Evolutionary conservation across 2,329 filamentous ascomycete genomes (phyloP).

Genomic region (Mycosphaerelloides madeirae): DNA sequence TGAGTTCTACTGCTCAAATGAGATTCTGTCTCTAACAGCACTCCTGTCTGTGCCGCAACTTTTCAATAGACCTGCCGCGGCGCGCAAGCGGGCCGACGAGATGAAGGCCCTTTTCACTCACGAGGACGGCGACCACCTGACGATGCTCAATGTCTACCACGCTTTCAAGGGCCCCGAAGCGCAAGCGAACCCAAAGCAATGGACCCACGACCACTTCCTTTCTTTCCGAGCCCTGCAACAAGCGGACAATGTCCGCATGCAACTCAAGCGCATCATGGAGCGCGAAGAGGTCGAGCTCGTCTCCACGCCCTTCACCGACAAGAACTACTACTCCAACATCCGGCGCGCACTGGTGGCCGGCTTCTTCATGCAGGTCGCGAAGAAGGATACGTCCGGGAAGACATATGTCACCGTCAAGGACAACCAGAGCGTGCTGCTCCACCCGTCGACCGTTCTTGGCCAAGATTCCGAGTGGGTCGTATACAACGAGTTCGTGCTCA

Average conservation of each 20-base stretch:
- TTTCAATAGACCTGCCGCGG: slow-evolving; percentile 79
- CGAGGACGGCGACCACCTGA: slow-evolving; percentile 89
- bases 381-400: slow-evolving; percentile 83
- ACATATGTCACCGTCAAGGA: slow-evolving; percentile 95
- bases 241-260: slow-evolving; percentile 87
- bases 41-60: slow-evolving; percentile 92
- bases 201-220: slow-evolving; percentile 96
- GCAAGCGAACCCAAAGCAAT: slow-evolving; percentile 72
- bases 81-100: slow-evolving; percentile 87
- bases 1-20: slow-evolving; percentile 98
- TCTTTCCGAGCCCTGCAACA: slow-evolving; percentile 83
- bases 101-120: slow-evolving; percentile 96
- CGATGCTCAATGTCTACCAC: slow-evolving; percentile 95
- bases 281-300: slow-evolving; percentile 78
- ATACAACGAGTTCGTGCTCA: slow-evolving; percentile 97
- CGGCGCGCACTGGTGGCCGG: slow-evolving; percentile 84
- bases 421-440: slow-evolving; percentile 85
- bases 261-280: slow-evolving; percentile 96
- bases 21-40: slow-evolving; percentile 91
- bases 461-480: slow-evolving; percentile 94
- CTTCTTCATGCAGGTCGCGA: slow-evolving; percentile 99
- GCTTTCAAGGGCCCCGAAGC: slow-evolving; percentile 78
- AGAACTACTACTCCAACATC: slow-evolving; percentile 98
- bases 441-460: slow-evolving; percentile 84
- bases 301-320: slow-evolving; percentile 86